A percentile compares a stretch with the other conserved stretches of the same genome.
phyloP scores from a whole-genome alignment of 345 rosid genomes.

The thale cress (Arabidopsis thaliana) region TAIR10.1 NC_003074.8:17958001-17958500 shows the following conservation, averaged over 20 bases:
- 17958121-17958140: slow-evolving; percentile 64
- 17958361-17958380: slow-evolving; percentile 38
- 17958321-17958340: background rate
- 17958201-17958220: slow-evolving; percentile 62
- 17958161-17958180: slow-evolving; percentile 51
- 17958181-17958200: slow-evolving; percentile 50
- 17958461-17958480: slow-evolving; percentile 54
- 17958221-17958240: slow-evolving; percentile 53
- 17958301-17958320: background rate
- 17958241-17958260: slow-evolving; percentile 52
- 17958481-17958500: slow-evolving; percentile 25
- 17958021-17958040: background rate
- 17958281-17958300: slow-evolving; percentile 24
- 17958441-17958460: slow-evolving; percentile 49
- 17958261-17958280: slow-evolving; percentile 57
- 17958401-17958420: slow-evolving; percentile 43
- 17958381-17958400: slow-evolving; percentile 49
- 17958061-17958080: slow-evolving; percentile 15
- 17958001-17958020: slow-evolving; percentile 73
- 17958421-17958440: slow-evolving; percentile 51
- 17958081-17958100: slow-evolving; percentile 49
- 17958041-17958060: background rate
- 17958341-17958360: slow-evolving; percentile 58
- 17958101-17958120: slow-evolving; percentile 74
- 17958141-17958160: slow-evolving; percentile 56